phyloP scores from a whole-genome alignment of 495 filamentous ascomycete genomes.

The Aspergillus wentii region DNA sequence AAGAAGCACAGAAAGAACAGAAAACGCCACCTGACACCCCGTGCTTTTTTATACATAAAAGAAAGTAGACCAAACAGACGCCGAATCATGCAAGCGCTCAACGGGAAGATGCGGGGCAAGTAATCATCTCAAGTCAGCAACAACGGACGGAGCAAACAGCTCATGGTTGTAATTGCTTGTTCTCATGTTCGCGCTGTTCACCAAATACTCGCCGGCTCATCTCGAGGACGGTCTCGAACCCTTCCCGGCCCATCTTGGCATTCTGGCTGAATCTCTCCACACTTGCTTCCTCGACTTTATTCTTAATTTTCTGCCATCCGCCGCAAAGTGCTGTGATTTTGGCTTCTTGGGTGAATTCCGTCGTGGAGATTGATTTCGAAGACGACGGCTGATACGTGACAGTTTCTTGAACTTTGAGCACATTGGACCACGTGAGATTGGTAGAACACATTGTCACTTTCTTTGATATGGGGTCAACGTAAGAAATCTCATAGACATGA shows the following conservation, averaged over 20 bases:
- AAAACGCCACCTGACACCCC: slow-evolving; percentile 25
- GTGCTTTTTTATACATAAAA: too few species aligned
- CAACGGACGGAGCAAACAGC: not conserved
- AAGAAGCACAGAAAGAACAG: slow-evolving; percentile 6
- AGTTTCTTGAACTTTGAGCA: slow-evolving; percentile 84
- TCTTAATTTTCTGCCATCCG: slow-evolving; percentile 93
- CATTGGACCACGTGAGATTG: slow-evolving; percentile 85
- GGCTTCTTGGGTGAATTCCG: slow-evolving; percentile 80
- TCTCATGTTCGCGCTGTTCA: slow-evolving; percentile 73
- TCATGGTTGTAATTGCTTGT: slow-evolving; percentile 19
- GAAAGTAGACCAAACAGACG: slow-evolving; percentile 21
- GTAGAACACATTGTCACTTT: slow-evolving; percentile 91
- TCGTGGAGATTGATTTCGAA: slow-evolving; percentile 49
- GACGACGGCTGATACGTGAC: slow-evolving; percentile 71
- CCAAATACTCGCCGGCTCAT: slow-evolving; percentile 91
- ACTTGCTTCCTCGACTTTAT: slow-evolving; percentile 85
- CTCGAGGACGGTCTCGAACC: slow-evolving; percentile 89
- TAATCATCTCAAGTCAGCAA: not conserved
- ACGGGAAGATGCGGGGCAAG: slow-evolving; percentile 13
- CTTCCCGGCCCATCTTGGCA: slow-evolving; percentile 79
- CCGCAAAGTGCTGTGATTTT: slow-evolving; percentile 91
- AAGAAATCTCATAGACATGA: slow-evolving; percentile 90
- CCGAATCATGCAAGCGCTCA: slow-evolving; percentile 35
- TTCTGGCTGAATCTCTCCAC: slow-evolving; percentile 89
- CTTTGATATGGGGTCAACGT: slow-evolving; percentile 75